A percentile compares a stretch with the other conserved stretches of the same genome.
phyloP scores from a whole-genome alignment of 257 asterid genomes.

The Solanum paucissectum region DNA sequence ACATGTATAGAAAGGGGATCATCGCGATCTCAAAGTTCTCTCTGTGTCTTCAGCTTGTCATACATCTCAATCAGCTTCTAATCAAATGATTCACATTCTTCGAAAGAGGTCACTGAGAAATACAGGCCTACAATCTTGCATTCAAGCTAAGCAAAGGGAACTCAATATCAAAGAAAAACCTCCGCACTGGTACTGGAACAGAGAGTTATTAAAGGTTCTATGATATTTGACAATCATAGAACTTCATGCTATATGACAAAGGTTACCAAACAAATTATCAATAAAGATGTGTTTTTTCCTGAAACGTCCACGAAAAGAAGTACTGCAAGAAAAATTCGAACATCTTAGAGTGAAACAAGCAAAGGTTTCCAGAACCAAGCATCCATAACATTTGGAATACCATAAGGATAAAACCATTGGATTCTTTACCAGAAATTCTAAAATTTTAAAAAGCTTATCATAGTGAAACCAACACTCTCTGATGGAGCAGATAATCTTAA shows the following conservation, averaged over 20 bases:
- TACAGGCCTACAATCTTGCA: conserved; percentile 66
- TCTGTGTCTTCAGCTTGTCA: conserved; percentile 31
- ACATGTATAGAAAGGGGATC: conserved; percentile 24
- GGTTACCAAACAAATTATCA: not conserved
- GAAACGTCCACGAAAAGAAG: not conserved
- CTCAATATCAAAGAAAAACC: conserved; percentile 22
- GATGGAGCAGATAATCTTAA: not conserved
- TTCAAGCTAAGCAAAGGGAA: conserved; percentile 47
- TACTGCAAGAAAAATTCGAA: not conserved
- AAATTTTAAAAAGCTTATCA: not conserved
- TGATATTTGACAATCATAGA: not conserved
- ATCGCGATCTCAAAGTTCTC: conserved; percentile 59
- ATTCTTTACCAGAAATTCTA: not conserved
- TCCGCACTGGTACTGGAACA: not conserved
- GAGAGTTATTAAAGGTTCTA: not conserved
- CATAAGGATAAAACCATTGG: not conserved
- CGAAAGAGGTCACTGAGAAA: conserved; percentile 27
- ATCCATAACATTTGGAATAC: not conserved
- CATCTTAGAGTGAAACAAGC: conserved; percentile 9
- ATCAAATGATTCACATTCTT: conserved; percentile 27
- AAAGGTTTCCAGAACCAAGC: not conserved
- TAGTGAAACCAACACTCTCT: not conserved
- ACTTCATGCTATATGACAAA: not conserved
- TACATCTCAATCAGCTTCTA: conserved; percentile 43
- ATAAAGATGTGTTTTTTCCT: not conserved